phyloP scores from a whole-genome alignment of 345 rosid genomes.

The Bruguiera sexangula region DNA sequence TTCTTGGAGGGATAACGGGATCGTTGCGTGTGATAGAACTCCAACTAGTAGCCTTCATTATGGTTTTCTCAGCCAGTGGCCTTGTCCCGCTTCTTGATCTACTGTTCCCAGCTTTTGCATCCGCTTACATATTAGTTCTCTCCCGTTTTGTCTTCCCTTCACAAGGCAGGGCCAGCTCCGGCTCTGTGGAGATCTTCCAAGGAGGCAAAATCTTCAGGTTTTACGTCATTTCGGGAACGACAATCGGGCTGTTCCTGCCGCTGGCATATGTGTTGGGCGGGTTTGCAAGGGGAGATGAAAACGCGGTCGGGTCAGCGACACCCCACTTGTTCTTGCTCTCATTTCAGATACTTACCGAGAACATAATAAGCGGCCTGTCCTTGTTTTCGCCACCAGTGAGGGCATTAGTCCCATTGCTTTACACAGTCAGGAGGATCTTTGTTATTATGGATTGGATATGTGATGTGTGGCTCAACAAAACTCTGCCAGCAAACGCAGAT shows the following conservation, averaged over 20 bases:
- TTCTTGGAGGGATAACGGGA: constrained; percentile 57
- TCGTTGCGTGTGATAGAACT: constrained; percentile 81
- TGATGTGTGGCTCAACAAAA: constrained; percentile 70
- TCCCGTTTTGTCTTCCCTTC: constrained; percentile 76
- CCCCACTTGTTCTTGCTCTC: constrained; percentile 85
- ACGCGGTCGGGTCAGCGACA: constrained; percentile 71
- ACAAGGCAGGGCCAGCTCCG: constrained; percentile 20
- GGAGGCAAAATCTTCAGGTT: constrained; percentile 60
- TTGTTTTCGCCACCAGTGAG: constrained; percentile 82
- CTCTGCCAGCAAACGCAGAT: constrained; percentile 48
- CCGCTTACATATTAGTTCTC: constrained; percentile 52
- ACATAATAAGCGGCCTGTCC: constrained; percentile 61
- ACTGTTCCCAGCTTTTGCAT: constrained; percentile 67
- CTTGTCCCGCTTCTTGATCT: constrained; percentile 83
- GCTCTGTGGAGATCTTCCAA: constrained; percentile 52
- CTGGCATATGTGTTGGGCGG: constrained; percentile 88
- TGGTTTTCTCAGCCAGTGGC: constrained; percentile 88
- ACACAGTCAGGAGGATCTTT: constrained; percentile 70
- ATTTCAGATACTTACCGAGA: constrained; percentile 85
- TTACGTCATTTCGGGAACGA: constrained; percentile 65
- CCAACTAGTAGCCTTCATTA: constrained; percentile 84
- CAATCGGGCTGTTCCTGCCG: constrained; percentile 77
- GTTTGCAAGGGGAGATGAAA: constrained; percentile 81
- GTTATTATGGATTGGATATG: constrained; percentile 64
- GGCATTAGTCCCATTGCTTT: constrained; percentile 75